Base-by-base conservation (phyloP, 768 basidiomycete species). In the Pisolithus microcarpus region DNA sequence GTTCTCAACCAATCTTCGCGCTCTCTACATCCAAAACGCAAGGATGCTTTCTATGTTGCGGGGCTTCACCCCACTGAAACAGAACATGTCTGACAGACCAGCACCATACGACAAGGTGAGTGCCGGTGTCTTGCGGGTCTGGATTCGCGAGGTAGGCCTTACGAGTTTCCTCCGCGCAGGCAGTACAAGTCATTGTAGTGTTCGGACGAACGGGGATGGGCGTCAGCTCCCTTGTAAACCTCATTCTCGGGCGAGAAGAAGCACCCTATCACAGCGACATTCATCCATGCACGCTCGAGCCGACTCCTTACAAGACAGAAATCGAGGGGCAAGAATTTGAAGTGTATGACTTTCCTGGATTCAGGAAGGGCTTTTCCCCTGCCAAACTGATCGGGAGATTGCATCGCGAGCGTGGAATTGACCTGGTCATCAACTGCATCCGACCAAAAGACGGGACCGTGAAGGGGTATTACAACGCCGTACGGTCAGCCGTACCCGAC, bases 121-220 rank as follows among this genome's bases (percentile, higher is more conserved):
- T 53, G n/a, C 5, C 15, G 21, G 30, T 30, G 11, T 39, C 19
- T 26, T 38, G n/a, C 38, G 10, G 26, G 28, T 37, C 13, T 19
- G 18, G 15, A 28, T 45, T 5, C 21, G 23, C 45, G 11, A 8
- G 40, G 30, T 7, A 15, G 30, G 21, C 21, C 42, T 36, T 18
- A 36, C 30, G 7, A 15, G 9, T 5, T 46, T 11, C 9, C 21
- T 23, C 38, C 24, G 38, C 31, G 28, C 49, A 64, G 64, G 64
- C 62, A 9, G 64, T 65, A 37, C 64, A 66, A 46, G 64, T 65
- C 44, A 18, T 66, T 5, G 66, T 66, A 50, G 53, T 66, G 53
- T 66, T 68, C 49, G 65, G 65, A 52, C 64, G 66, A 11, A 66
- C 66, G 2, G 66, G 66, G 16, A 62, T 65, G 56, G 65, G 65